Evolutionary conservation across 169 alveolate species (phyloP).

Genomic region (Plasmodium gallinaceum): DNA sequence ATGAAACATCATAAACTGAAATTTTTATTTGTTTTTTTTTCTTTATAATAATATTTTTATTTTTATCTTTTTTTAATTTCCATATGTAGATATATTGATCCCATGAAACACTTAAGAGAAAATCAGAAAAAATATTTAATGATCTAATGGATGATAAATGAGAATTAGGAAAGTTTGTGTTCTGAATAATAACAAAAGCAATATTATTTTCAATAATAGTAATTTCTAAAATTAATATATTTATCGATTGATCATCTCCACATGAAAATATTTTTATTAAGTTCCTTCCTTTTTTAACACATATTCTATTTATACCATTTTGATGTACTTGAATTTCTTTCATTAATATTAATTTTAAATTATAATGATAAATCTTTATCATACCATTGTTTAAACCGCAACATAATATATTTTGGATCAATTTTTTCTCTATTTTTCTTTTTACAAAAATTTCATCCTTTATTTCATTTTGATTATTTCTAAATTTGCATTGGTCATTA

Average conservation of each 20-base stretch:
- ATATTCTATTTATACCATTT: conserved; percentile 62
- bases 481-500: background rate
- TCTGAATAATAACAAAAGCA: conserved; percentile 12
- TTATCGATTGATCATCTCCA: conserved; percentile 69
- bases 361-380: conserved; percentile 23
- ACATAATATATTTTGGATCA: conserved; percentile 8
- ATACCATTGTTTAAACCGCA: conserved; percentile 62
- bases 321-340: conserved; percentile 38
- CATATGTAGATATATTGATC: conserved; percentile 59
- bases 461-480: background rate
- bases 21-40: conserved; percentile 25
- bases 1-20: conserved; percentile 70
- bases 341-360: conserved; percentile 7
- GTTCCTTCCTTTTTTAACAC: conserved; percentile 20
- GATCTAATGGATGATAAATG: conserved; percentile 70
- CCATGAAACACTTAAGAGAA: conserved; percentile 58
- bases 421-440: background rate
- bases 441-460: background rate
- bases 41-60: background rate
- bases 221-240: conserved; percentile 31
- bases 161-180: conserved; percentile 22
- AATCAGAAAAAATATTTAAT: conserved; percentile 8
- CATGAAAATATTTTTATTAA: conserved; percentile 34
- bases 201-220: background rate
- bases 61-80: conserved; percentile 19